phyloP scores from a whole-genome alignment of 2,329 filamentous ascomycete genomes.

The Phialemoniopsis sp. region DNA sequence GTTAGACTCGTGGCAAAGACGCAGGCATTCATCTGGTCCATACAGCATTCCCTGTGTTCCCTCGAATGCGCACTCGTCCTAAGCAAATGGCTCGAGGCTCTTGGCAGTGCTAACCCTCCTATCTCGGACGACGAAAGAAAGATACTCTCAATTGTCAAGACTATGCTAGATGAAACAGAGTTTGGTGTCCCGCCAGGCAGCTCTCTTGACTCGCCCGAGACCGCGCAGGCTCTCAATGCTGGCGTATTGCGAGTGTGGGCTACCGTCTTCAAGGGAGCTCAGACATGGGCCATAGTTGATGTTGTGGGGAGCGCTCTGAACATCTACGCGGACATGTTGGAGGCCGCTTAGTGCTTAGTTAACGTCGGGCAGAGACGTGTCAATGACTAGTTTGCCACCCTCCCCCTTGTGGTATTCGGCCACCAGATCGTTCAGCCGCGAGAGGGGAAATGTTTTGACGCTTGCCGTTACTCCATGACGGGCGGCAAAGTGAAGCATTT shows the following conservation, averaged over 20 bases:
- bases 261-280: constrained; percentile 9
- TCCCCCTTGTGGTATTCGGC: constrained; percentile 35
- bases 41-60: constrained; percentile 49
- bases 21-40: constrained; percentile 50
- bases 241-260: constrained; percentile 11
- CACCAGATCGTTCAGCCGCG: constrained; percentile 33
- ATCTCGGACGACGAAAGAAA: constrained; percentile 5
- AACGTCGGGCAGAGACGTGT: constrained; percentile 17
- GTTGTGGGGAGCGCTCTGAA: constrained; percentile 9
- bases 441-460: constrained; percentile 26
- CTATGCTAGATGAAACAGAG: constrained; percentile 11
- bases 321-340: constrained; percentile 10
- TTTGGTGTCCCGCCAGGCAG: constrained; percentile 5
- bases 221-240: constrained; percentile 5
- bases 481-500: constrained; percentile 31
- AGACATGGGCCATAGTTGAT: constrained; percentile 11
- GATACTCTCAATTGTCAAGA: constrained; percentile 7
- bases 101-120: constrained; percentile 1
- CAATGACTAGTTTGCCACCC: constrained; percentile 40
- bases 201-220: not conserved
- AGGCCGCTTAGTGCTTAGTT: constrained; percentile 19
- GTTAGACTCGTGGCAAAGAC: constrained; percentile 47
- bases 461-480: constrained; percentile 25
- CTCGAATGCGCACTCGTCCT: constrained; percentile 45
- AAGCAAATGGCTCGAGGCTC: constrained; percentile 31